Base-by-base conservation (phyloP, 768 basidiomycete species). In the Leucosporidium creatinivorum region DNA sequence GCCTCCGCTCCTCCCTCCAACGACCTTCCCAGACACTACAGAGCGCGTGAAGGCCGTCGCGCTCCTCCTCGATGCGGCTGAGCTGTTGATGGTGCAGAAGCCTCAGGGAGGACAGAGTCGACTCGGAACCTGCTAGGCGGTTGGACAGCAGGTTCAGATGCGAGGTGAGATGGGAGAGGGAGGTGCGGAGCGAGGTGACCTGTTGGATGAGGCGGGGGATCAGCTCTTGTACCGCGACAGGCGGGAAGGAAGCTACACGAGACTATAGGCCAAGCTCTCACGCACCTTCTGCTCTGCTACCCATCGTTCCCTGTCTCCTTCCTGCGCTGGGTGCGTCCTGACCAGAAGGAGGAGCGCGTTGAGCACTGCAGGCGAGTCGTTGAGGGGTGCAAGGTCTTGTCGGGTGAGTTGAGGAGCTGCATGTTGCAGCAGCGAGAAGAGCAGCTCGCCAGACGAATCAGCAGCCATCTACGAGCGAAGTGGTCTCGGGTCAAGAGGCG, bases 21-120 rank as follows among this genome's bases (percentile, higher is more conserved):
- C 69, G 54, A 2, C 33, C 62, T 26, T 70, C 62, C 69, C 69
- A 70, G 0, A 70, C 65, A 0, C 19, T 28, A 9, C 59, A 61
- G 3, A 70, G 50, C 7, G 69, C 62, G 18, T 21, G 26, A 2
- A 61, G 4, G 0, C 52, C 59, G 1, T 15, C 21, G 5, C 21
- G 33, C 21, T 61, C 62, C 7, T 70, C 55, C 15, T 17, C 19
- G n/a, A 57, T 21, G 8, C 25, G 48, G 1, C 19, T 13, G 8
- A 31, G 8, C 15, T 36, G 7, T 25, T n/a, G 54, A 10, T 50
- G 26, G 30, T 47, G 21, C 18, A n/a, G 21, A 25, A 57, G 58
- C 5, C 33, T 30, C 19, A 52, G 48, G 19, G 58, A 25, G 3
- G 56, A 25, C 21, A 61, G 28, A 18, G 58, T 21, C 7, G 65